phyloP scores from a whole-genome alignment of 257 asterid genomes.

The Ajuga chamaepitys region DNA sequence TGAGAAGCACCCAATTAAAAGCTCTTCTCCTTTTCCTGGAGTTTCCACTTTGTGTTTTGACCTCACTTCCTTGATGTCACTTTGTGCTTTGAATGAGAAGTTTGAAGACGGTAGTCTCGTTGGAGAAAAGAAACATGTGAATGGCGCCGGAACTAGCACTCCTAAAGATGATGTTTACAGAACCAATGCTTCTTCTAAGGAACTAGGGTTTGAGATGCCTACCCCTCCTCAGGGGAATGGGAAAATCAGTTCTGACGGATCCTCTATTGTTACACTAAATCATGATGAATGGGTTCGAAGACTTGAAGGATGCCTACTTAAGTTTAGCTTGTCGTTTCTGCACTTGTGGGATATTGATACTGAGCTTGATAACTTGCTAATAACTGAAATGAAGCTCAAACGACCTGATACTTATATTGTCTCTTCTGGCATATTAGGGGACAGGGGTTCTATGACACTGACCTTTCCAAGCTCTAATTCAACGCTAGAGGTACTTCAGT shows the following conservation, averaged over 20 bases:
- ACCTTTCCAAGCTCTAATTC: conserved; percentile 70
- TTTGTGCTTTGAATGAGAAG: conserved; percentile 47
- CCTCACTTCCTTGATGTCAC: conserved; percentile 69
- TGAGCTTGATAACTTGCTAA: conserved; percentile 73
- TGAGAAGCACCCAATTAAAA: conserved; percentile 58
- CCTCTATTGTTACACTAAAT: conserved; percentile 27
- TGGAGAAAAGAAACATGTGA: conserved; percentile 26
- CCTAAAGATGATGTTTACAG: conserved; percentile 27
- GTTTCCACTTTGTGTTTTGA: conserved; percentile 73
- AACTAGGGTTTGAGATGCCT: conserved; percentile 25
- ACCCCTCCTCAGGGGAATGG: conserved; percentile 28
- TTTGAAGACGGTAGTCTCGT: conserved; percentile 22
- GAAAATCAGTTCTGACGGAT: conserved; percentile 26
- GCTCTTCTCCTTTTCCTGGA: conserved; percentile 94
- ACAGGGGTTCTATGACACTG: conserved; percentile 83
- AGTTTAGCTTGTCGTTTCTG: conserved; percentile 79
- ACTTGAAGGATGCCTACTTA: conserved; percentile 65
- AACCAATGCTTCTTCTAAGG: conserved; percentile 26
- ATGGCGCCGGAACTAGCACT: conserved; percentile 31
- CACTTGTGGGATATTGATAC: conserved; percentile 87
- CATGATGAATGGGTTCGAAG: conserved; percentile 43
- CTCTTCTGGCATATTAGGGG: conserved; percentile 92
- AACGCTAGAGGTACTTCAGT: conserved; percentile 63
- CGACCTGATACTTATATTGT: conserved; percentile 58
- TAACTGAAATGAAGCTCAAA: conserved; percentile 76